phyloP scores from a whole-genome alignment of 2,329 filamentous ascomycete genomes.

The Xylariaceae sp. region DNA sequence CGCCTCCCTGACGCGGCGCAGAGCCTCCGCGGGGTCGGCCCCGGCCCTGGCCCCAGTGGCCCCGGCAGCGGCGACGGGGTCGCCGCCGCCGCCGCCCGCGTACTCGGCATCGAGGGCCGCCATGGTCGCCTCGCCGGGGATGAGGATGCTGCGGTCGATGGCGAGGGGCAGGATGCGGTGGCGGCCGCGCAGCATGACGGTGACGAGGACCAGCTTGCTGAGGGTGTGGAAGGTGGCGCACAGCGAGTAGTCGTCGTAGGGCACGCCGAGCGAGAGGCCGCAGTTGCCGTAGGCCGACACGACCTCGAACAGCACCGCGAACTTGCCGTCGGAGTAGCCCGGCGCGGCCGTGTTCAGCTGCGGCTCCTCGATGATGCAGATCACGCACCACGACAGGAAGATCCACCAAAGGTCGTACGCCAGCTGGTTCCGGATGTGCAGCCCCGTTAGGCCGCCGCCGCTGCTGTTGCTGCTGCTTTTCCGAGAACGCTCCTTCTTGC shows the following conservation, averaged over 20 bases:
- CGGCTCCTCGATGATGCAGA: slow-evolving; percentile 33
- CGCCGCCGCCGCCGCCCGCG: no score
- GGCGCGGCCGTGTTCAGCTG: slow-evolving; percentile 6
- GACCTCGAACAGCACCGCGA: slow-evolving; percentile 38
- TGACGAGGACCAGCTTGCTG: slow-evolving; percentile 47
- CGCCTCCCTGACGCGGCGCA: no score
- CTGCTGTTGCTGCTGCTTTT: no score
- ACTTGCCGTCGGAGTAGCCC: slow-evolving; percentile 15
- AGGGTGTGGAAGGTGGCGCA: slow-evolving; percentile 38
- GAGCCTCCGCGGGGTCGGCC: no score
- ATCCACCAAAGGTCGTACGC: slow-evolving; percentile 38
- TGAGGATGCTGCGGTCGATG: slow-evolving; percentile 31
- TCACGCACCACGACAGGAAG: slow-evolving; percentile 34
- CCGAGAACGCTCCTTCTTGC: not conserved
- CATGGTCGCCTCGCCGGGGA: slow-evolving; percentile 3
- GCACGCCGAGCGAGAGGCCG: slow-evolving; percentile 37
- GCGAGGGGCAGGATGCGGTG: slow-evolving; percentile 48
- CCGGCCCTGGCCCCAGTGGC: no score
- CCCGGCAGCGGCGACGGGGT: no score
- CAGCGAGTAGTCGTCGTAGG: slow-evolving; percentile 35
- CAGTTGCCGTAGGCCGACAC: slow-evolving; percentile 34
- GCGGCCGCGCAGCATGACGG: slow-evolving; percentile 47
- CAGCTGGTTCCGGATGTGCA: slow-evolving; percentile 35
- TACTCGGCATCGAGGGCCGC: slow-evolving; percentile 1
- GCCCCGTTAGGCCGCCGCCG: not conserved